Base-by-base conservation (phyloP, 2,329 filamentous ascomycete genomes). In the Thelonectria discophora region DNA sequence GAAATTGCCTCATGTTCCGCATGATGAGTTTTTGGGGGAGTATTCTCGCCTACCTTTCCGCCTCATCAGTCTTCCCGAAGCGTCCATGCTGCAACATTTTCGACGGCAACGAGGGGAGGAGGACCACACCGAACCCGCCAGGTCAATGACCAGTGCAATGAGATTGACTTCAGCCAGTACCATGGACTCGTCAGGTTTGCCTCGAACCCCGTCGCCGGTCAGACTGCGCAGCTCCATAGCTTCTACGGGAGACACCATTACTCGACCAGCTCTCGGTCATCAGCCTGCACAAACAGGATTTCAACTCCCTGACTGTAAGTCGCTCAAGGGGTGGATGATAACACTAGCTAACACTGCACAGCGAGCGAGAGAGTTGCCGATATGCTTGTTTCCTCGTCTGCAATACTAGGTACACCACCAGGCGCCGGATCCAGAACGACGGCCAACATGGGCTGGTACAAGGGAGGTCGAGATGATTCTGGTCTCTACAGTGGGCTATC, bases 21-120 rank as follows among this genome's bases (percentile, higher is more conserved):
- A 72, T 8, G 68, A 72, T 17, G 67, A 70, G 15, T 69, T 69
- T 8, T 18, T 66, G 7, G 58, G 59, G 17, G 65, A 69, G 5
- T 67, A 75, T 24, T 68, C 73, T 3, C 71, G 67, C 2, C 69
- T 79, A 2, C 76, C 72, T 1, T 79, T 79, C 37, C 71, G 73
- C 10, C 69, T 79, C 12, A 74, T 79, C 48, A 77, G 77, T 54
- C 66, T 79, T 15, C 72, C 74, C 1, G 77, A 78, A 37, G 77
- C 77, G 13, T 76, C 76, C 2, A 71, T 70, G 61, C 27, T 75
- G 17, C 77, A 78, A 47, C 69, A 70, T 8, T 67, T 72, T 21
- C 73, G 76, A 18, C 62, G 74, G 42, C 69, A 74, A 17, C 61
- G 74, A 13, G 77, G 76, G 7, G 74, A 78, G 48, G 77, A 78